A percentile compares a stretch with the other conserved stretches of the same genome.
phyloP scores from a whole-genome alignment of 2,329 filamentous ascomycete genomes.

The Tolypocladium tundrense region DNA sequence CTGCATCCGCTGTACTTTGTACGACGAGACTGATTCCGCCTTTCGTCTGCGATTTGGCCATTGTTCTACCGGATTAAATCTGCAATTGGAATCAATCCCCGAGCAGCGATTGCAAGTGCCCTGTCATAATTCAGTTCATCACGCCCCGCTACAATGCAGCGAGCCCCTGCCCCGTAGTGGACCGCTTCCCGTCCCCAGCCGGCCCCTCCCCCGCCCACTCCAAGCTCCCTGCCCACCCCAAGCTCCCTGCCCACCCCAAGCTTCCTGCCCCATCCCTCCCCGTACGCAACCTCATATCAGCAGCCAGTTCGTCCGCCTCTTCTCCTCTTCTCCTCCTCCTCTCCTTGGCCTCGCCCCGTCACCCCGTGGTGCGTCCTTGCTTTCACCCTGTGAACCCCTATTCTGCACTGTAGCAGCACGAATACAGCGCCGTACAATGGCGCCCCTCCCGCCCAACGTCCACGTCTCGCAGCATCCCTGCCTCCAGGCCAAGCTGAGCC shows the following conservation, averaged over 20 bases:
- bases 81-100: too few species aligned
- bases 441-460: conserved; percentile 45
- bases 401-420: not conserved
- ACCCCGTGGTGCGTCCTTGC: not conserved
- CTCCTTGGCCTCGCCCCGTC: not conserved
- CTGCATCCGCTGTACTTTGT: not conserved
- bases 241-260: too few species aligned
- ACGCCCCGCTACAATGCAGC: too few species aligned
- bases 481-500: conserved; percentile 77
- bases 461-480: conserved; percentile 83
- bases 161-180: too few species aligned
- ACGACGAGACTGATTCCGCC: too few species aligned
- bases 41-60: too few species aligned
- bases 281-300: not conserved
- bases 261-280: not conserved
- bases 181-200: too few species aligned
- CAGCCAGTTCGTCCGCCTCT: not conserved
- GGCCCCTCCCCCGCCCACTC: too few species aligned
- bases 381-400: too few species aligned
- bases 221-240: not conserved
- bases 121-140: too few species aligned
- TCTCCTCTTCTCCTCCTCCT: not conserved
- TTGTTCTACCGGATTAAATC: too few species aligned
- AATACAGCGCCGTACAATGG: conserved; percentile 13
- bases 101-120: too few species aligned